phyloP scores from a whole-genome alignment of 331 rosid genomes.

The Cydonia oblonga region DNA sequence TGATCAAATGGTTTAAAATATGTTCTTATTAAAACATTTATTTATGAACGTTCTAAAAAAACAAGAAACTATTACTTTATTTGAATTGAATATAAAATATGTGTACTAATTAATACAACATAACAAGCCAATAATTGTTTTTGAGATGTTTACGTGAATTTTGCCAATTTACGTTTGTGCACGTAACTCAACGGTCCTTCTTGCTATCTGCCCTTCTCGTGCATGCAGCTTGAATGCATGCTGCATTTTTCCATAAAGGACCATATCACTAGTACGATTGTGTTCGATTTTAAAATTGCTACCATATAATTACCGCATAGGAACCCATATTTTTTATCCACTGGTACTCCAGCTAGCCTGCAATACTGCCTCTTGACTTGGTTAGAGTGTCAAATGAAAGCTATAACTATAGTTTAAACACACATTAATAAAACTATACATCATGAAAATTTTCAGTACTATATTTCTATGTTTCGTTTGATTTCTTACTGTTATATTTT shows the following conservation, averaged over 20 bases:
- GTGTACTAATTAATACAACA: not conserved
- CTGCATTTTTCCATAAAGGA: not conserved
- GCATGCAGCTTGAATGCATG: not conserved
- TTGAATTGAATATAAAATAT: not conserved
- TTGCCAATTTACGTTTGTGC: slow-evolving; percentile 5
- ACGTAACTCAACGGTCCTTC: slow-evolving; percentile 44
- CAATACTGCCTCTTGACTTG: not conserved
- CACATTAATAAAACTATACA: no score
- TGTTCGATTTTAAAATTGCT: not conserved
- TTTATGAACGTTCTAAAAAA: not conserved
- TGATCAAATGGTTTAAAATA: not conserved
- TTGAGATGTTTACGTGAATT: not conserved
- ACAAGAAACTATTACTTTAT: not conserved
- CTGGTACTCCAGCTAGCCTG: no score
- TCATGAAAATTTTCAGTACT: no score
- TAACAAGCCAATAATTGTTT: not conserved
- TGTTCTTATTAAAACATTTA: not conserved
- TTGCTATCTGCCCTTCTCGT: slow-evolving; percentile 42
- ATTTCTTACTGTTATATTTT: no score
- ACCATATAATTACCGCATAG: not conserved
- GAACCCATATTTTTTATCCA: not conserved
- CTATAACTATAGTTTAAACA: no score
- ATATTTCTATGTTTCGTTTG: no score
- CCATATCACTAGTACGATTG: not conserved
- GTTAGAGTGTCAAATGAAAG: not conserved